Conservation (phyloP, 176 grass and related monocot genomes). For the Themeda triandra region DNA sequence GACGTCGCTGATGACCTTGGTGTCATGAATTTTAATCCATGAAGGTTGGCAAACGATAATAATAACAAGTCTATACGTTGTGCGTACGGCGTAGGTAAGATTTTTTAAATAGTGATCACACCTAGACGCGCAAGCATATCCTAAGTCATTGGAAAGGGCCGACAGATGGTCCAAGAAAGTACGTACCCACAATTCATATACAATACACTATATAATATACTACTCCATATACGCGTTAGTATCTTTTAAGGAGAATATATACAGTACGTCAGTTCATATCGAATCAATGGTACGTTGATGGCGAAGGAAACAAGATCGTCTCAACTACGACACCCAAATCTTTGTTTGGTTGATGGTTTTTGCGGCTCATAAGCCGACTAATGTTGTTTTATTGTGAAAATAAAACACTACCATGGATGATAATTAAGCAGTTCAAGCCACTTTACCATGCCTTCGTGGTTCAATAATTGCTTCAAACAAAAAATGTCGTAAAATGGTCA, state of each 20-base stretch:
- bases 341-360: too few relatives aligned
- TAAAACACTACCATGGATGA: too few relatives aligned
- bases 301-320: not conserved
- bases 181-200: not conserved
- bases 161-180: conserved; percentile 5
- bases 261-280: not conserved
- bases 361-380: too few relatives aligned
- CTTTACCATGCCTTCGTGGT: too few relatives aligned
- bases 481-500: not conserved
- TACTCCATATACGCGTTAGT: not conserved
- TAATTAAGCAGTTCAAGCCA: too few relatives aligned
- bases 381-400: too few relatives aligned
- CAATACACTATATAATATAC: not conserved
- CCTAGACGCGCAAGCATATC: not conserved
- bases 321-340: not conserved
- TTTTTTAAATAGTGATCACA: not conserved
- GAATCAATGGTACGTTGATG: not conserved
- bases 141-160: not conserved
- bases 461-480: not conserved
- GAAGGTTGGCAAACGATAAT: not conserved
- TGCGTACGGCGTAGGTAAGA: not conserved
- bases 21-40: not conserved
- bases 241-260: not conserved
- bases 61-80: not conserved
- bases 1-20: not conserved